Evolutionary conservation across 805 yeast genomes (phyloP).

Genomic region (Spathaspora hagerdaliae): DNA sequence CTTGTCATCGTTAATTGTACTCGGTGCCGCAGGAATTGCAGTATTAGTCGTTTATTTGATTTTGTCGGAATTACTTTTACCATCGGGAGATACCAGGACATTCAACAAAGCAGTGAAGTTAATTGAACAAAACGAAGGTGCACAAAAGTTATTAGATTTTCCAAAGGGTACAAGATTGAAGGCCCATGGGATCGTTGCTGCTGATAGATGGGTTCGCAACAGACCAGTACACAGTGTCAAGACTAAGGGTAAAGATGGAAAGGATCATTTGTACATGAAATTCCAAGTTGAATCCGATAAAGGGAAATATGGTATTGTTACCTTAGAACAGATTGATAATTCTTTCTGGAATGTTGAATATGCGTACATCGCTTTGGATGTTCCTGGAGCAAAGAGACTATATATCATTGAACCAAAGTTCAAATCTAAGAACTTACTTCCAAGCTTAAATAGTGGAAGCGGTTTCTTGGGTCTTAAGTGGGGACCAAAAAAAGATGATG

Average conservation of each 20-base stretch:
- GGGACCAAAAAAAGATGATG: conserved; percentile 67
- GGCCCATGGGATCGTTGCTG: conserved; percentile 74
- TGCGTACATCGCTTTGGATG: conserved; percentile 70
- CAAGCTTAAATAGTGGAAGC: conserved; percentile 25
- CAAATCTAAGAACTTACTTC: conserved; percentile 41
- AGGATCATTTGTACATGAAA: conserved; percentile 77
- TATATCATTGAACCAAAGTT: conserved; percentile 64
- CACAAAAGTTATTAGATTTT: conserved; percentile 55
- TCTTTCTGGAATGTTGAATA: conserved; percentile 65
- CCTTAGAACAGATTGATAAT: conserved; percentile 74
- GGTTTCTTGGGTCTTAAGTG: conserved; percentile 82
- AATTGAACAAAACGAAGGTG: conserved; percentile 63
- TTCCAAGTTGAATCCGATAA: conserved; percentile 77
- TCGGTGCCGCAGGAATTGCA: conserved; percentile 68
- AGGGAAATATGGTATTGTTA: conserved; percentile 62
- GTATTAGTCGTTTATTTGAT: conserved; percentile 68
- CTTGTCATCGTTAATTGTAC: conserved; percentile 55
- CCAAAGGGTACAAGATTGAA: conserved; percentile 57
- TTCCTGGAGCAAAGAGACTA: conserved; percentile 63
- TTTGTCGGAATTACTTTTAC: conserved; percentile 75
- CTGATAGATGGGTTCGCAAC: conserved; percentile 82
- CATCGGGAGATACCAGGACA: conserved; percentile 87
- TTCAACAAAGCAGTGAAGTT: conserved; percentile 82
- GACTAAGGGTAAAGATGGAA: conserved; percentile 67
- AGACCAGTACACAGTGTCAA: conserved; percentile 75